Evolutionary conservation across 2,329 filamentous ascomycete species (phyloP), one percentile per base, ranked within the genome.

Genomic region (Macrophomina phaseolina): DNA sequence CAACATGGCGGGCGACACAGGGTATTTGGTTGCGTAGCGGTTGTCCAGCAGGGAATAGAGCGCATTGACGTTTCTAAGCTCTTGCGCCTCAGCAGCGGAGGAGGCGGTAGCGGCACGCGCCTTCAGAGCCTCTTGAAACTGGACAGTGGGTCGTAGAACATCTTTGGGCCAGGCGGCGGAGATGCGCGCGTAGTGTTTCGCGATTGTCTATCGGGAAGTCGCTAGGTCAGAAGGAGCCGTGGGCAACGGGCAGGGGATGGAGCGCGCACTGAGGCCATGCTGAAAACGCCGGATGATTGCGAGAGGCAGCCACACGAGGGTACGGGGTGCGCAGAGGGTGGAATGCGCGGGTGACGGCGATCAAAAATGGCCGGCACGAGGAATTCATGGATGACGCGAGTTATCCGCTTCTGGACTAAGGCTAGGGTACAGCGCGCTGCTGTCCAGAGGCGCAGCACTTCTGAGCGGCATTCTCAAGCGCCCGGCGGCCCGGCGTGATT

Each of bases 31-130:
- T 55, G 76, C 78, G 71, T 87, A 89, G 58, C 85, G 78, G 72
- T 89, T 82, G 70, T 88, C 86, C 2, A 90, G 78, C n/a, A 90
- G 77, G 2, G 85, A 82, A 69, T 86, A 87, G 1, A 89, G 81
- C 4, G 86, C 86, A 70, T 88, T 89, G 64, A 87, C 76, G 70
- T 86, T 81, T 38, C 75, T 75, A 38, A 79, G 71, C 68, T 85
- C 83, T 32, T 71, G 70, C 52, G 32, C 65, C 65, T 70, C 66
- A 55, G 72, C 67, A 0, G 72, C 64, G 36, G 68, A 62, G 32
- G 66, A 45, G 52, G 45, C 32, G 30, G 42, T 62, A 53, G 52
- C 61, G 51, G 79, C 77, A 63, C 82, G 81, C 65, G 74, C 72
- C 67, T 79, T 75, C 67, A 85, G 79, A 58, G 80, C 71, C 52